Conservation (phyloP, 2,329 filamentous ascomycete species). For the Podosphaera xanthii region DNA sequence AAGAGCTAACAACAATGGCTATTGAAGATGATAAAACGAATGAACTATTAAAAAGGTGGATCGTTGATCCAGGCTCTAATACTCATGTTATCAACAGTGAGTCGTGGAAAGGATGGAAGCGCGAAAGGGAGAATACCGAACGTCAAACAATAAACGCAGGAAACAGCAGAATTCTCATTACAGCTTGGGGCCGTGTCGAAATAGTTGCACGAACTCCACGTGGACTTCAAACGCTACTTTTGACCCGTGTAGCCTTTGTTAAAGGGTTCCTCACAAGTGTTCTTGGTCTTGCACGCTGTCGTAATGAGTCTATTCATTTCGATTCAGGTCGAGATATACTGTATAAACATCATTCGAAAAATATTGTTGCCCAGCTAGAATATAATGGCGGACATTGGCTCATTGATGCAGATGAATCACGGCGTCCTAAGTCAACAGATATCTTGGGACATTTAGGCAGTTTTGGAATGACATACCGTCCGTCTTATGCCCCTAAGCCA, state of each 20-base stretch:
- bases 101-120: not conserved
- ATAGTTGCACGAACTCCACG: too few species aligned
- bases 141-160: too few species aligned
- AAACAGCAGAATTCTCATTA: too few species aligned
- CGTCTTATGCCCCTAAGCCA: not conserved
- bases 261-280: too few species aligned
- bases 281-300: too few species aligned
- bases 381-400: not conserved
- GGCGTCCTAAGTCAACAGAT: not conserved
- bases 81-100: not conserved
- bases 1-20: not conserved
- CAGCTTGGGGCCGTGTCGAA: too few species aligned
- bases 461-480: not conserved
- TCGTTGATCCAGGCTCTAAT: not conserved
- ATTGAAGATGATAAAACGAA: not conserved
- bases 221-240: too few species aligned
- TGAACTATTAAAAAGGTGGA: not conserved
- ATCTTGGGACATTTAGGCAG: not conserved
- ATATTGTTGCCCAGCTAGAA: not conserved
- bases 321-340: not conserved
- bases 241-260: too few species aligned
- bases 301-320: too few species aligned
- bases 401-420: not conserved
- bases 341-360: not conserved
- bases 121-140: too few species aligned